Evolutionary conservation across 1,139 yeast species (phyloP).

Genomic region (Protomyces macrosporus): DNA sequence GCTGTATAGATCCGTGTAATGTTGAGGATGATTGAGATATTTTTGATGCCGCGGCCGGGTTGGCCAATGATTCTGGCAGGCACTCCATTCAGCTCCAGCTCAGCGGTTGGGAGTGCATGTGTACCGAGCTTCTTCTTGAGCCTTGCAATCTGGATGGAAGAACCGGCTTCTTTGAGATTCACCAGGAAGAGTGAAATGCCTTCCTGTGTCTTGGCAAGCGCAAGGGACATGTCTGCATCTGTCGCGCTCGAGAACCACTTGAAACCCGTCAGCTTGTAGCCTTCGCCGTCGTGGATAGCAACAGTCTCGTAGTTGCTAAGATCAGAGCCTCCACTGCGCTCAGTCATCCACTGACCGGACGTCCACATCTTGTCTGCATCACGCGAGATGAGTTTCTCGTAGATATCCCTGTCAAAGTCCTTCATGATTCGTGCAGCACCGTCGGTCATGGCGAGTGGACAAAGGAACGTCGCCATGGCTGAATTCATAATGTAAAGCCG

Average conservation of each 20-base stretch:
- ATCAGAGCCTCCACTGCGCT: constrained; percentile 39
- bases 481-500: constrained; percentile 36
- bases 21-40: constrained; percentile 37
- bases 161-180: constrained; percentile 34
- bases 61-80: constrained; percentile 35
- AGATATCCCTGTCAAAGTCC: constrained; percentile 33
- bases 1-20: constrained; percentile 37
- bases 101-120: constrained; percentile 39
- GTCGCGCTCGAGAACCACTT: constrained; percentile 40
- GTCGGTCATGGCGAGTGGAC: constrained; percentile 40
- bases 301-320: constrained; percentile 37
- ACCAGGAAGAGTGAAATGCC: constrained; percentile 37
- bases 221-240: constrained; percentile 36
- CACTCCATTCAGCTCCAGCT: constrained; percentile 35
- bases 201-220: constrained; percentile 35
- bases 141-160: constrained; percentile 34
- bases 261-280: constrained; percentile 36
- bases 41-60: constrained; percentile 37
- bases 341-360: constrained; percentile 41
- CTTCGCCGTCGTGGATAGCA: constrained; percentile 30
- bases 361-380: constrained; percentile 36
- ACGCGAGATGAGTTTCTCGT: constrained; percentile 33
- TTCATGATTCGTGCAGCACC: constrained; percentile 39
- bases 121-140: constrained; percentile 39
- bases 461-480: constrained; percentile 37